These are phyloP conservation scores for Globisporangium rhizosaccharum DNA, from an alignment of 352 stramenopile genomes.

Conservation along the genomic window DNA sequence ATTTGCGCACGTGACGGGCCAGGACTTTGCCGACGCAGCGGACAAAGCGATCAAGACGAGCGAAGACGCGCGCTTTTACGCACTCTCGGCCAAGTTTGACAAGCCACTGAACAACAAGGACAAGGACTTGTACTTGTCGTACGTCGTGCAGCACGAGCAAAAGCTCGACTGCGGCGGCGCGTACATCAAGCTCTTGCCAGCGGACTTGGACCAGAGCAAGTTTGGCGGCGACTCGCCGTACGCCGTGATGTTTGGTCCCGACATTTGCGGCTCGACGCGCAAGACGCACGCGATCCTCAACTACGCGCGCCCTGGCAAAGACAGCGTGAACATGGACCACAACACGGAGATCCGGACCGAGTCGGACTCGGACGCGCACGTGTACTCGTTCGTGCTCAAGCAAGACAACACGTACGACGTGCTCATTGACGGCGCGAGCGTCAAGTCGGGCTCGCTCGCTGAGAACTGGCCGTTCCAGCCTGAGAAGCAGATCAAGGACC, in stretches of 20 bases:
- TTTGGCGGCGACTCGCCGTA: slow-evolving; percentile 96
- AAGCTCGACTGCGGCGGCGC: slow-evolving; percentile 98
- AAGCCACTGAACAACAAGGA: slow-evolving; percentile 87
- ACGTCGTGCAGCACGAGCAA: slow-evolving; percentile 98
- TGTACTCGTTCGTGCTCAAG: slow-evolving; percentile 98
- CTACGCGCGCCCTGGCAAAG: slow-evolving; percentile 93
- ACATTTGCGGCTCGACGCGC: slow-evolving; percentile 96
- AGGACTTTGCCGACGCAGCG: slow-evolving; percentile 86
- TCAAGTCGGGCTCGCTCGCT: slow-evolving; percentile 88
- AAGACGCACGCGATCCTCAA: slow-evolving; percentile 98
- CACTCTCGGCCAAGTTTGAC: slow-evolving; percentile 90
- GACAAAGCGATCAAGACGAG: slow-evolving; percentile 95
- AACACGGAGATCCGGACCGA: slow-evolving; percentile 75
- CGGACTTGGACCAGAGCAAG: slow-evolving; percentile 86
- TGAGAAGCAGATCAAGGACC: slow-evolving; percentile 96
- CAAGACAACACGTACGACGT: slow-evolving; percentile 97
- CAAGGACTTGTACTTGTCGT: slow-evolving; percentile 93
- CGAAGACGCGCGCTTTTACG: slow-evolving; percentile 97
- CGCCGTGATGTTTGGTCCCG: slow-evolving; percentile 98
- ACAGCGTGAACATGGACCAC: slow-evolving; percentile 91
- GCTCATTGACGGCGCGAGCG: slow-evolving; percentile 95
- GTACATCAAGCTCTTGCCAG: slow-evolving; percentile 98
- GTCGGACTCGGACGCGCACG: slow-evolving; percentile 87
- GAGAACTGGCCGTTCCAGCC: slow-evolving; percentile 96
- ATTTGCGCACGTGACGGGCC: slow-evolving; percentile 92